phyloP scores from a whole-genome alignment of 2,329 filamentous ascomycete genomes.

The Coniella vitis region DNA sequence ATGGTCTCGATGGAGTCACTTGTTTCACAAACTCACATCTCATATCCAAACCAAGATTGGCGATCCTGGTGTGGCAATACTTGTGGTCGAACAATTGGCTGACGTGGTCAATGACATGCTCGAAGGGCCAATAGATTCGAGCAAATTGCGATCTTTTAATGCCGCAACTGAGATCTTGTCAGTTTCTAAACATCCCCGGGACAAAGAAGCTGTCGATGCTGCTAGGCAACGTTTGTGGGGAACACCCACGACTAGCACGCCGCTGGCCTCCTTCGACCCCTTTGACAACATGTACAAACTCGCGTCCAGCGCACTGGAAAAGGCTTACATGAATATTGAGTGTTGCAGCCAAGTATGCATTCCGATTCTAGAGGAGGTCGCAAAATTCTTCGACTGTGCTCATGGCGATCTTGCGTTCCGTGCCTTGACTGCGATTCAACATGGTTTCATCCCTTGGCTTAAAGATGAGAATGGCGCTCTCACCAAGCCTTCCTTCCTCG shows the following conservation, averaged over 20 bases:
- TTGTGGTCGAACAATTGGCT: constrained; percentile 65
- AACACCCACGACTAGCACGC: constrained; percentile 33
- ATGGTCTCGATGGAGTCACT: constrained; percentile 38
- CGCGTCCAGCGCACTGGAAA: constrained; percentile 43
- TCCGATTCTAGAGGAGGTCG: constrained; percentile 47
- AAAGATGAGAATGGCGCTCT: constrained; percentile 45
- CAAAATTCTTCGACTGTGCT: constrained; percentile 44
- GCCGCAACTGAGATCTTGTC: constrained; percentile 38
- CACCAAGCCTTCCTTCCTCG: constrained; percentile 32
- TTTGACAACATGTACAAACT: constrained; percentile 62
- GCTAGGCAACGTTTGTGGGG: constrained; percentile 63
- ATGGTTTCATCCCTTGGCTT: constrained; percentile 57
- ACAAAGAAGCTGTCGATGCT: constrained; percentile 57
- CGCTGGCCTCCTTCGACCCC: constrained; percentile 46
- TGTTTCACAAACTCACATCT: constrained; percentile 51
- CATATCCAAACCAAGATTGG: constrained; percentile 58
- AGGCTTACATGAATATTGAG: constrained; percentile 41
- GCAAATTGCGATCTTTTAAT: constrained; percentile 25
- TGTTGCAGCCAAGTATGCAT: constrained; percentile 22
- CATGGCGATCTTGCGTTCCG: constrained; percentile 44
- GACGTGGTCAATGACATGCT: constrained; percentile 40
- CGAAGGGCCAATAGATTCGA: constrained; percentile 15
- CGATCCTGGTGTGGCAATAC: constrained; percentile 58
- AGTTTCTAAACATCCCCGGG: constrained; percentile 48
- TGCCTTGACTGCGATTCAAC: constrained; percentile 54